Evolutionary conservation across 2,329 filamentous ascomycete species (phyloP), one percentile per base, ranked within the genome.

Genomic region (Colletotrichum viniferum): DNA sequence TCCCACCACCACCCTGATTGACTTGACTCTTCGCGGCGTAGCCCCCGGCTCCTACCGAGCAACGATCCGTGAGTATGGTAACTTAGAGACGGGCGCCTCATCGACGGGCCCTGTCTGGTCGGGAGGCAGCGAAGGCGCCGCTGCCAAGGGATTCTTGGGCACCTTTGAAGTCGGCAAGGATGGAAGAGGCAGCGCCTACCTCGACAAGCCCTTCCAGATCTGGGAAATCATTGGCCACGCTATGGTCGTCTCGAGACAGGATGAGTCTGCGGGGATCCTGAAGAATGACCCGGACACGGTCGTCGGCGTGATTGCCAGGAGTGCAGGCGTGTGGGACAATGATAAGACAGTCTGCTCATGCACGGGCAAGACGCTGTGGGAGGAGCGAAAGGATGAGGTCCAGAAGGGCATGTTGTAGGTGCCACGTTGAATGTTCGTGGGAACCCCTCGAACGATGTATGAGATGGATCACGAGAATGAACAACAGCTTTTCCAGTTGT

Each of bases 331-430:
- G 77, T 99, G 97, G 97, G 96, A 98, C 84, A 98, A 99, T 81
- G 95, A 98, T 83, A 99, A 98, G 90, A 98, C 95, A 61, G 96
- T 99, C 7, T 99, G 97, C 84, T 98, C 96, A 63, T 99, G 97
- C 85, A 98, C 96, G 48, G 97, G 97, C 5, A 98, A 98, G 91
- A 98, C 96, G 72, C 91, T 99, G 13, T 99, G 97, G 97, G 94
- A 99, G 85, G 97, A 99, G 88, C 92, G 97, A 79, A 93, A 93
- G 85, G 96, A 98, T 81, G 95, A 98, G 86, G 92, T 96, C 56
- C 89, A 90, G 78, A 96, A 95, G 86, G 97, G 97, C 4, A 98
- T 99, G 95, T 87, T 97, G 55, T 76, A 67, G 18, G 68, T 28
- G 16, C 18, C 48, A 13, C 43, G 5, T 71, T 14, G 34, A 62